Evolutionary conservation across 176 grass and related monocot genomes (phyloP), one percentile per base, ranked within the genome.

Genomic region (Phragmites australis): DNA sequence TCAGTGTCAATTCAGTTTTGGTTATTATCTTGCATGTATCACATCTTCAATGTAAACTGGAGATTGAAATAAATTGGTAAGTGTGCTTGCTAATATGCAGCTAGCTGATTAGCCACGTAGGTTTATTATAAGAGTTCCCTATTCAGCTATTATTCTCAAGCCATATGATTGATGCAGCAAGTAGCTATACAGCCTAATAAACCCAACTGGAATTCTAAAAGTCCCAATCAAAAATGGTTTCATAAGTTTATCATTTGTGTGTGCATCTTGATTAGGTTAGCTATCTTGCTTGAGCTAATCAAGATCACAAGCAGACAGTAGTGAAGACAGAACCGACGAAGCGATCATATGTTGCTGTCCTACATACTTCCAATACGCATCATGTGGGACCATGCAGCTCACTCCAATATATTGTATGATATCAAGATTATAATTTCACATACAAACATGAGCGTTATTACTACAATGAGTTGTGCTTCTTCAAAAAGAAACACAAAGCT

Each of bases 291-390:
- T 65, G 63, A 45, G 44, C 37, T 32, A 68, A 49, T 63, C 70
- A 75, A 68, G 49, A 67, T 43, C 62, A 47, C 45, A 83, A 67
- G 61, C 37, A 47, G 71, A 47, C 61, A 76, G 14, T 45, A 74
- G 26, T 31, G 19, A 83, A 34, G 39, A 76, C 72, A 37, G 62
- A 68, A 76, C 49, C 18, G 49, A 76, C 49, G 40, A 65, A 57
- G 19, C 25, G 62, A 54, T 68, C 26, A 68, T 76, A 25, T 57
- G 72, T 76, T 76, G 18, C 75, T 84, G 63, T 84, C 72, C 53
- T 76, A 76, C 21, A 46, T 42, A 55, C 12, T 47, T 56, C 61
- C 32, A 65, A 56, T 55, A 34, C 27, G 21, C 70, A 32, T 75
- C 81, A 83, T 68, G 44, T 63, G 70, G 70, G 29, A 21, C 34